Conservation (phyloP, 2,329 filamentous ascomycete genomes). For the Colletotrichum cuscutae region DNA sequence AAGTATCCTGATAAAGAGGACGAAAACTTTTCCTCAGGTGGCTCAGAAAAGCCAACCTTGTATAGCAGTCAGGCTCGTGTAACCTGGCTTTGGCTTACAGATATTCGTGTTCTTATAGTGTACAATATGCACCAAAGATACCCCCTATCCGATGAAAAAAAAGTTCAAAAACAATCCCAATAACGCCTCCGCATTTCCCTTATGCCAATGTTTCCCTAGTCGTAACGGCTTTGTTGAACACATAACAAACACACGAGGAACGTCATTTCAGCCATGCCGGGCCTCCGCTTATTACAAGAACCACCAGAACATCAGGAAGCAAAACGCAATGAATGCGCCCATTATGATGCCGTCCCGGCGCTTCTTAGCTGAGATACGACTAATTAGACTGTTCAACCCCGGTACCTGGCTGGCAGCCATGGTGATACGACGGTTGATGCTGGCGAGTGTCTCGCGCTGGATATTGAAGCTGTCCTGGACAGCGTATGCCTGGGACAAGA, state of each 20-base stretch:
- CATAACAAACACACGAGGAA: slow-evolving; percentile 13
- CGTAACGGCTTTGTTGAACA: slow-evolving; percentile 27
- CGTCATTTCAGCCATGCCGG: slow-evolving; percentile 8
- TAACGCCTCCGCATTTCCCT: slow-evolving; percentile 35
- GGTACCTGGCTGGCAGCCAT: slow-evolving; percentile 90
- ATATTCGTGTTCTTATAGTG: slow-evolving; percentile 34
- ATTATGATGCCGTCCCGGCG: slow-evolving; percentile 94
- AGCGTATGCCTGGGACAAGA: slow-evolving; percentile 94
- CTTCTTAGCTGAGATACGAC: slow-evolving; percentile 93
- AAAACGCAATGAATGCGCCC: slow-evolving; percentile 90
- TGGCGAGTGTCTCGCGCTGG: slow-evolving; percentile 88
- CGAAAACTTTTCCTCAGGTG: slow-evolving; percentile 8
- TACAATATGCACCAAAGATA: slow-evolving; percentile 36
- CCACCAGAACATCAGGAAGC: slow-evolving; percentile 87
- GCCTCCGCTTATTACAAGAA: slow-evolving; percentile 63
- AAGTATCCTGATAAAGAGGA: background rate
- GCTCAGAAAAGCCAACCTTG: slow-evolving; percentile 9
- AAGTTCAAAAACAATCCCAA: background rate
- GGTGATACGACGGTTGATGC: slow-evolving; percentile 91
- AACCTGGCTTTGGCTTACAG: slow-evolving; percentile 10
- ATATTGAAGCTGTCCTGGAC: slow-evolving; percentile 91
- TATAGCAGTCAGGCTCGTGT: background rate
- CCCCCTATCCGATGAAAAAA: slow-evolving; percentile 22
- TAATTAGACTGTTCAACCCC: slow-evolving; percentile 91
- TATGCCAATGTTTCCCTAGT: slow-evolving; percentile 34